Conservation (phyloP, 73 alveolate species). For the Loxodes magnus region DNA sequence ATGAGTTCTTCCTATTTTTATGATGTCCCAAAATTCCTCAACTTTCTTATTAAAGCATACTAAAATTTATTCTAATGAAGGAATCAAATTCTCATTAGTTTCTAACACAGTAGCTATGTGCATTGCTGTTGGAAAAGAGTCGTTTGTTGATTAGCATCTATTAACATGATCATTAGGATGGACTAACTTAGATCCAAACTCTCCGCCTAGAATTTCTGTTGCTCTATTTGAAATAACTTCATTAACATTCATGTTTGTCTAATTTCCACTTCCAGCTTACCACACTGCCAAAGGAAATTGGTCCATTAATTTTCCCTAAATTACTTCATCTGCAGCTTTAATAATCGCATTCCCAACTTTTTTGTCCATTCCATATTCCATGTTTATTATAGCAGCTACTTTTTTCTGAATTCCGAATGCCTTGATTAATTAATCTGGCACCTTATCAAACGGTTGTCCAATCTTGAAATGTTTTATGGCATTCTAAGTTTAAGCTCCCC, state of each 20-base stretch:
- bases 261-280: conserved; percentile 97
- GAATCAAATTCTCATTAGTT: conserved; percentile 30
- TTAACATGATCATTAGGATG: conserved; percentile 97
- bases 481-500: conserved; percentile 97
- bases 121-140: conserved; percentile 97
- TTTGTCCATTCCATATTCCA: conserved; percentile 56
- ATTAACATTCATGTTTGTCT: conserved; percentile 91
- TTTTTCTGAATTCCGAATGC: conserved; percentile 78
- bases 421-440: conserved; percentile 75
- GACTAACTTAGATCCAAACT: conserved; percentile 81
- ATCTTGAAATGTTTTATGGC: conserved; percentile 87
- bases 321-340: conserved; percentile 91
- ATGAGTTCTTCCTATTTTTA: conserved; percentile 98
- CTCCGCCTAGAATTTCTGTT: conserved; percentile 75
- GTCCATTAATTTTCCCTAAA: conserved; percentile 78
- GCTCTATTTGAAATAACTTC: conserved; percentile 91
- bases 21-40: conserved; percentile 72
- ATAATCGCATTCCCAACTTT: conserved; percentile 72
- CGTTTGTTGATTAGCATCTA: conserved; percentile 89
- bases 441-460: conserved; percentile 75
- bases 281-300: conserved; percentile 93
- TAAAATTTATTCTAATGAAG: conserved; percentile 28
- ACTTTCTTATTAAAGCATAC: conserved; percentile 72
- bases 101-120: conserved; percentile 89
- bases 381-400: conserved; percentile 76